A percentile compares a stretch with the other conserved stretches of the same genome.
Conservation (phyloP, 1,284 basidiomycete genomes). For the Hemileia vastatrix region DNA sequence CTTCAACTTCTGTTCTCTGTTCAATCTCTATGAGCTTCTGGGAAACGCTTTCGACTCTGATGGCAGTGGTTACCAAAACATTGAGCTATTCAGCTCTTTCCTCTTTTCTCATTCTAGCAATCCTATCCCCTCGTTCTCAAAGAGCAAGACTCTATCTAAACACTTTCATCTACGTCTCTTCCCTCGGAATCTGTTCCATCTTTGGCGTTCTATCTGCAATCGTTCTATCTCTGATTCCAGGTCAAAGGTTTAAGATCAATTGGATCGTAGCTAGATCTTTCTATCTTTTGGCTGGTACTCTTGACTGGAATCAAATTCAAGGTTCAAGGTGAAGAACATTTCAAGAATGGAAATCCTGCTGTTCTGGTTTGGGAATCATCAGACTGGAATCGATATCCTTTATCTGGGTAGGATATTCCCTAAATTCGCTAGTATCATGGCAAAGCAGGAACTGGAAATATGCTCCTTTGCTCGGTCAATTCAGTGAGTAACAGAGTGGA, state of each 20-base stretch:
- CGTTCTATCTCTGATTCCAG: conserved; percentile 59
- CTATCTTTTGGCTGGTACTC: conserved; percentile 58
- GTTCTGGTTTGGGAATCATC: conserved; percentile 85
- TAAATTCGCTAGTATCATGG: conserved; percentile 71
- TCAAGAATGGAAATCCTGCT: conserved; percentile 54
- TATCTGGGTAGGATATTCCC: conserved; percentile 80
- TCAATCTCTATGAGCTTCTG: too few species aligned
- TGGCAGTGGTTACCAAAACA: too few species aligned
- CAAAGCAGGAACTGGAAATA: conserved; percentile 83
- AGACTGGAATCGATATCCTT: conserved; percentile 64
- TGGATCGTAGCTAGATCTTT: conserved; percentile 74
- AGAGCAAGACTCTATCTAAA: too few species aligned
- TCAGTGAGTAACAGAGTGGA: conserved; percentile 53
- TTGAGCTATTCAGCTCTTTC: too few species aligned
- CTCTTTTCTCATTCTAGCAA: too few species aligned
- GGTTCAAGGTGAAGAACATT: conserved; percentile 76
- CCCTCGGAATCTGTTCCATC: conserved; percentile 62
- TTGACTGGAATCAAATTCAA: conserved; percentile 62
- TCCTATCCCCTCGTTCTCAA: too few species aligned
- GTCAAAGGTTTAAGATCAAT: conserved; percentile 70
- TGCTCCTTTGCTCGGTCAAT: conserved; percentile 77
- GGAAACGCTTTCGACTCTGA: too few species aligned
- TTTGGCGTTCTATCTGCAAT: conserved; percentile 66
- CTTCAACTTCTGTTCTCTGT: too few species aligned
- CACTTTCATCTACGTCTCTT: conserved; percentile 65